Evolutionary conservation across 306 rosid species (phyloP).

Genomic region (Lathyrus oleraceus): DNA sequence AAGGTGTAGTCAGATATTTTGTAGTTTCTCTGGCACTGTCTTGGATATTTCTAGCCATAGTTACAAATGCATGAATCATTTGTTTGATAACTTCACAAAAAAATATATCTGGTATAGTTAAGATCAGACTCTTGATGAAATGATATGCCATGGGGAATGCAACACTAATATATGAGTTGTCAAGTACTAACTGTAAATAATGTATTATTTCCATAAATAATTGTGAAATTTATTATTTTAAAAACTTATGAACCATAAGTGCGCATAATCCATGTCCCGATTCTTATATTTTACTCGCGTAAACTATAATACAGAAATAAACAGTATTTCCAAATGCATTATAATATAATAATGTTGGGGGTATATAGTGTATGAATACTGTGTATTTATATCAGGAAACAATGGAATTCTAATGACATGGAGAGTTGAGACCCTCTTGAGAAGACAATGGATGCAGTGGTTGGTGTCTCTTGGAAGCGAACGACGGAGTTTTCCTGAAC

Average conservation of each 20-base stretch:
- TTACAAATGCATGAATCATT: constrained; percentile 6
- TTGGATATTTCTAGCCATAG: constrained; percentile 5
- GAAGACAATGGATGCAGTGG: constrained; percentile 68
- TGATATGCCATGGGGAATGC: not conserved
- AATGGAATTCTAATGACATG: constrained; percentile 47
- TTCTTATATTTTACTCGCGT: constrained; percentile 1
- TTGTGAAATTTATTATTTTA: no score
- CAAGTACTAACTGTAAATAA: not conserved
- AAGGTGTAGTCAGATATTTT: constrained; percentile 20
- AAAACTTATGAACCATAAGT: no score
- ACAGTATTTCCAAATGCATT: not conserved
- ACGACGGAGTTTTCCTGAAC: constrained; percentile 59
- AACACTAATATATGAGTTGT: not conserved
- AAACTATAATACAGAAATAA: not conserved
- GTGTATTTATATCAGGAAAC: constrained; percentile 18
- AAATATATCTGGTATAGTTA: not conserved
- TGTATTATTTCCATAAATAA: no score
- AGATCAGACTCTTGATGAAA: not conserved
- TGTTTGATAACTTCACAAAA: not conserved
- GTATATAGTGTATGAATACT: constrained; percentile 9
- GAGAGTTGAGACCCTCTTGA: constrained; percentile 86
- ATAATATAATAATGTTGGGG: not conserved
- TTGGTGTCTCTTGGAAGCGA: constrained; percentile 75
- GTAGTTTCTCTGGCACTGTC: constrained; percentile 21
- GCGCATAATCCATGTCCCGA: no score